Base-by-base conservation (phyloP, 1,139 yeast genomes). In the Wickerhamomyces sp. region DNA sequence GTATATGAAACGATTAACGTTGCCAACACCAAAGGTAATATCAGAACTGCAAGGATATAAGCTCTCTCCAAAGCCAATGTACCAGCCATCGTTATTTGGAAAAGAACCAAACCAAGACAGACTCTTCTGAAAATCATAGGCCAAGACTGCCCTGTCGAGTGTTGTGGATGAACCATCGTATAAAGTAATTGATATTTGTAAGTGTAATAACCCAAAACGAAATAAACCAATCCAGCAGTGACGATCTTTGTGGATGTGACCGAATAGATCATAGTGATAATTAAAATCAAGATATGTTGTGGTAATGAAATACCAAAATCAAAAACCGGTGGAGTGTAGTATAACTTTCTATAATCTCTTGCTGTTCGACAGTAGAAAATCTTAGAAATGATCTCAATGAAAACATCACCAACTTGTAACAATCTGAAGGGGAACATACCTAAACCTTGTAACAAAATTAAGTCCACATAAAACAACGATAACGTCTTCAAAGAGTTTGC, bases 401-500 rank as follows among this genome's bases (percentile, higher is more conserved):
- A 60, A 32, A 72, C 57, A 38, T 69, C 71, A 28, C 74, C 68
- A 25, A 78, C 59, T 49, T 79, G 70, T 31, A 87, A 61, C 25
- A 86, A 60, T 38, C 85, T 75, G 44, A 84, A 77, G 2, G 95
- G 95, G 53, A 82, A 81, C 72, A 87, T 81, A 2, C 91, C 94
- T 26, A 86, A 59, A 0, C 95, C 95, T 57, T 86, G 96, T 27
- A 86, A 68, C 19, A 86, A 69, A 36, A 86, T 85, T 57, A 86
- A 68, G 56, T 86, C 93, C 33, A 83, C 88, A 58, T 87, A 86
- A 56, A 86, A 87, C 37, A 82, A 63, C 7, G 94, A 81, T 36
- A 84, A 68, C 31, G 77, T 73, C 47, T 78, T 70, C 46, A 86
- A 62, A 2, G 91, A 80, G 23, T 75, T 70, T 0, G 95, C 95